Conservation (phyloP, 805 yeast species). For the Nakazawaea ishiwadae region DNA sequence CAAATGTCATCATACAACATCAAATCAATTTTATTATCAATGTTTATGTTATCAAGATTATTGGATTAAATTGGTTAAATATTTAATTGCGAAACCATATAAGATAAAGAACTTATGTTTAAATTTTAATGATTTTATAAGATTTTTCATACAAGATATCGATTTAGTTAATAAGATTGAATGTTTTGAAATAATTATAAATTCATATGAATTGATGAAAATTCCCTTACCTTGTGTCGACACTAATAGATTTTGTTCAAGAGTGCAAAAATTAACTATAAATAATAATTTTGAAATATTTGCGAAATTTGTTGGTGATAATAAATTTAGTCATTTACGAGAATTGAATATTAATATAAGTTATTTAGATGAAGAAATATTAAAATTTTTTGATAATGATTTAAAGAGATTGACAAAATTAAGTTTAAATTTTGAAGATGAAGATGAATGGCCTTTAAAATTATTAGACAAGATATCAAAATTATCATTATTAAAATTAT, state of each 20-base stretch:
- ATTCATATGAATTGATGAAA: conserved; percentile 2
- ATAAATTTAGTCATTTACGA: background rate
- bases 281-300: conserved; percentile 5
- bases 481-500: background rate
- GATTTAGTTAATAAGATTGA: background rate
- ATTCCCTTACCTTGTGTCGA: too few relatives aligned
- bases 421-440: background rate
- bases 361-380: conserved; percentile 1
- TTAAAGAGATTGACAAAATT: background rate
- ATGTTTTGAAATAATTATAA: conserved; percentile 5
- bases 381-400: background rate
- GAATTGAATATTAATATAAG: background rate
- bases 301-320: background rate
- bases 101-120: background rate
- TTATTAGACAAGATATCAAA: background rate
- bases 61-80: background rate
- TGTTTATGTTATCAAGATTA: conserved; percentile 9
- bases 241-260: too few relatives aligned
- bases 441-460: background rate
- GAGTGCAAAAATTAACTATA: conserved; percentile 1
- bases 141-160: background rate
- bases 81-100: background rate
- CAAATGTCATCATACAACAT: conserved; percentile 9
- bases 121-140: conserved; percentile 7
- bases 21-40: conserved; percentile 9